These are phyloP conservation scores for Thielaviopsis ethacetica DNA, from an alignment of 2,329 filamentous ascomycete genomes.

Conservation along the genomic window DNA sequence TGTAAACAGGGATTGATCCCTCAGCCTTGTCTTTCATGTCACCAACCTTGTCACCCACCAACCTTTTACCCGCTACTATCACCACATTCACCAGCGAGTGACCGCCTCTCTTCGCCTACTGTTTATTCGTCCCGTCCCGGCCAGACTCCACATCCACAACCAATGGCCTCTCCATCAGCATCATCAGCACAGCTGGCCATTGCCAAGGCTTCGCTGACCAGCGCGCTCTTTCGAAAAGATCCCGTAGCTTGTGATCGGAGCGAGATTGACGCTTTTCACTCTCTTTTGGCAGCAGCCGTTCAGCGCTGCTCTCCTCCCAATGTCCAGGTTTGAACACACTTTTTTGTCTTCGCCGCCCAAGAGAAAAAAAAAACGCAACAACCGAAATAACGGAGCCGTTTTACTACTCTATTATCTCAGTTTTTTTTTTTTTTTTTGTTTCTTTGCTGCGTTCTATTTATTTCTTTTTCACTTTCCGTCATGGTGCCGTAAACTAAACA, in stretches of 20 bases:
- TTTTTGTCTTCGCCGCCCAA: constrained; percentile 13
- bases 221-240: constrained; percentile 57
- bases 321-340: constrained; percentile 64
- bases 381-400: neutral
- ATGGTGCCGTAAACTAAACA: constrained; percentile 20
- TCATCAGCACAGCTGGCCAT: constrained; percentile 57
- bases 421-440: neutral
- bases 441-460: neutral
- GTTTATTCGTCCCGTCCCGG: neutral
- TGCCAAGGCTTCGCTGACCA: constrained; percentile 62
- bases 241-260: constrained; percentile 52
- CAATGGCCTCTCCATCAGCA: constrained; percentile 25
- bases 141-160: neutral
- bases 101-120: neutral
- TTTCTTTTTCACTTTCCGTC: neutral
- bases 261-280: constrained; percentile 53
- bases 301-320: constrained; percentile 61
- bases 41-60: neutral
- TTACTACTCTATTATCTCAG: too few relatives aligned
- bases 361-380: neutral
- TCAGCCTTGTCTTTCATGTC: neutral
- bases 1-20: neutral
- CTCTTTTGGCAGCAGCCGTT: constrained; percentile 46
- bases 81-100: neutral
- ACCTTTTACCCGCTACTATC: too few relatives aligned